Evolutionary conservation across 306 rosid genomes (phyloP).

Genomic region (Acmispon strigosus): DNA sequence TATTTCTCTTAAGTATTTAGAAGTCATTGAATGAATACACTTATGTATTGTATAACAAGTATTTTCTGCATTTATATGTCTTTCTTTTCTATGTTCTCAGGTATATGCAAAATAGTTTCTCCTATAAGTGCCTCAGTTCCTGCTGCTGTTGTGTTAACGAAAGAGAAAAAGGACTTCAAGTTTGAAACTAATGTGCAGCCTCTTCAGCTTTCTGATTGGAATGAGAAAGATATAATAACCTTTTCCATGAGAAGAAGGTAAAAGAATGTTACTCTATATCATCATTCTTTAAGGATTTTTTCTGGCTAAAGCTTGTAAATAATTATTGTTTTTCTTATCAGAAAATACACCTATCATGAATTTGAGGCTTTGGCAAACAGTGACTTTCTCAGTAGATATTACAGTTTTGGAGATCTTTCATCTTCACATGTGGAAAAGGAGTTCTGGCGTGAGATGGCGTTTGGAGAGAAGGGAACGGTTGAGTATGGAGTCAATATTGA

Average conservation of each 20-base stretch:
- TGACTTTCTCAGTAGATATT: slow-evolving; percentile 7
- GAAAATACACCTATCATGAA: slow-evolving; percentile 29
- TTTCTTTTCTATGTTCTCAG: not conserved
- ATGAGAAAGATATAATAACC: not conserved
- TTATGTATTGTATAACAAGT: no score
- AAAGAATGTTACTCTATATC: not conserved
- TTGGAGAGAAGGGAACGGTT: slow-evolving; percentile 15
- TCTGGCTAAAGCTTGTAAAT: not conserved
- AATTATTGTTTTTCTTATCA: not conserved
- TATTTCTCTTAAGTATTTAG: no score
- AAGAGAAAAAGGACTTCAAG: slow-evolving; percentile 29
- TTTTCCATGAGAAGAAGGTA: slow-evolving; percentile 31
- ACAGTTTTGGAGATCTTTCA: slow-evolving; percentile 11
- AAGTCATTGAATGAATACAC: no score
- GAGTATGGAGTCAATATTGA: slow-evolving; percentile 39
- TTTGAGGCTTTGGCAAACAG: slow-evolving; percentile 27
- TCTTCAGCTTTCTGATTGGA: slow-evolving; percentile 27
- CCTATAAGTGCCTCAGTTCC: slow-evolving; percentile 28
- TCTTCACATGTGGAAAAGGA: slow-evolving; percentile 25
- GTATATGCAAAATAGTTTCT: slow-evolving; percentile 35
- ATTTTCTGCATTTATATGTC: not conserved
- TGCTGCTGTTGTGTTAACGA: slow-evolving; percentile 21
- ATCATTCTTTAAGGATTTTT: not conserved
- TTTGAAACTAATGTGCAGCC: slow-evolving; percentile 37
- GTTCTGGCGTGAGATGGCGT: slow-evolving; percentile 34